A percentile compares a stretch with the other conserved stretches of the same genome.
These are phyloP conservation scores for Xylaria cubensis DNA, from an alignment of 495 filamentous ascomycete genomes.

Conservation along the genomic window DNA sequence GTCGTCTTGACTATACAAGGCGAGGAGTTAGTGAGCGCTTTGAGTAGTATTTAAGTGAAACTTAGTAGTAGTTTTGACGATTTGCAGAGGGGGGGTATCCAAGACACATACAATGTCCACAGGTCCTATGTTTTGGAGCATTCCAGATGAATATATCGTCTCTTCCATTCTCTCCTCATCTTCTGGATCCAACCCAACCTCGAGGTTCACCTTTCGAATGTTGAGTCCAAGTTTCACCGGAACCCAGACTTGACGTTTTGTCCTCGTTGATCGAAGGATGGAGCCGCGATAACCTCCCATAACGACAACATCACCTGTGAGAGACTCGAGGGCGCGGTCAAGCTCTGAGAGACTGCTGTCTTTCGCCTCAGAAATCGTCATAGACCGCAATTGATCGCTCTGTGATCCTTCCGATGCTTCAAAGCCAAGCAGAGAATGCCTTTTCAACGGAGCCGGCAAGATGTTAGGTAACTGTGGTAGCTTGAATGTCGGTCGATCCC, in stretches of 20 bases:
- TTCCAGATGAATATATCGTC: slow-evolving; percentile 79
- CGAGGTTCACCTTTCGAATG: slow-evolving; percentile 88
- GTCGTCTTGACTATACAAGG: slow-evolving; percentile 58
- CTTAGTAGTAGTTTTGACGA: neutral
- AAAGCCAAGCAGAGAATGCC: slow-evolving; percentile 32
- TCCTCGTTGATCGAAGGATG: slow-evolving; percentile 80
- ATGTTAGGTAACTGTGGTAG: slow-evolving; percentile 62
- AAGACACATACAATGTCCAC: slow-evolving; percentile 69
- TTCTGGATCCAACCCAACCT: slow-evolving; percentile 81
- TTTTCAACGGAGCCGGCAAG: slow-evolving; percentile 50
- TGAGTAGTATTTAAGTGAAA: neutral
- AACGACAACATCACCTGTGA: slow-evolving; percentile 86
- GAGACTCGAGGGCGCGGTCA: slow-evolving; percentile 67
- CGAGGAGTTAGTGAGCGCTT: neutral
- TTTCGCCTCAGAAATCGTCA: slow-evolving; percentile 20
- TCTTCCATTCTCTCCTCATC: slow-evolving; percentile 88
- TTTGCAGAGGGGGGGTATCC: neutral
- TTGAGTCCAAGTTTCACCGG: slow-evolving; percentile 94
- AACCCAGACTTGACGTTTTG: slow-evolving; percentile 86
- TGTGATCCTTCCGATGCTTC: slow-evolving; percentile 34
- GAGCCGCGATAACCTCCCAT: slow-evolving; percentile 94
- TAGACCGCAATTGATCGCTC: slow-evolving; percentile 20
- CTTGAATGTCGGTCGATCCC: slow-evolving; percentile 75
- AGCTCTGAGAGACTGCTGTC: slow-evolving; percentile 52
- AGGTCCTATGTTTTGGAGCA: slow-evolving; percentile 88